Evolutionary conservation across 1,139 yeast genomes (phyloP).

Genomic region (Yamadazyma dendronema): DNA sequence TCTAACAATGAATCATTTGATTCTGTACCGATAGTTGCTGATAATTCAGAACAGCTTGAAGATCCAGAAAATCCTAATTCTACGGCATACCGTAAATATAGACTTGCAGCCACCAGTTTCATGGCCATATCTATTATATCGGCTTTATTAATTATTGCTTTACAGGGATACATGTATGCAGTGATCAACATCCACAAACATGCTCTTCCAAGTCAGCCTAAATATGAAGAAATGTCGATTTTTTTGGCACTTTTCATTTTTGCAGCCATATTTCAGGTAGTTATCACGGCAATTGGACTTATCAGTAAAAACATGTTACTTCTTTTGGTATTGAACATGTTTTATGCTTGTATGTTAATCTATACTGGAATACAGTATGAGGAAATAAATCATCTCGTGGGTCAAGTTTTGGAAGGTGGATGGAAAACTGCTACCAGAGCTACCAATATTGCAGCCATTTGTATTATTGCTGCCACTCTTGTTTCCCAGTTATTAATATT

Average conservation of each 20-base stretch:
- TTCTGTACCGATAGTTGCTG: constrained; percentile 5
- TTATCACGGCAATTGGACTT: constrained; percentile 43
- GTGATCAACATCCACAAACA: constrained; percentile 31
- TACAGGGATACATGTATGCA: constrained; percentile 36
- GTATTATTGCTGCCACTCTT: constrained; percentile 41
- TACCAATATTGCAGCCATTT: constrained; percentile 47
- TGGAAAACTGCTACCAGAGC: constrained; percentile 33
- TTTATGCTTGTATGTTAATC: constrained; percentile 48
- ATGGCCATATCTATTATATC: constrained; percentile 28
- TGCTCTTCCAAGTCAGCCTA: constrained; percentile 17
- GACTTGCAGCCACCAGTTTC: constrained; percentile 17
- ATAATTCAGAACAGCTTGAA: constrained; percentile 1
- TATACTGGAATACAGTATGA: constrained; percentile 52
- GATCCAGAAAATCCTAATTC: constrained; percentile 10
- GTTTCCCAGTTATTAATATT: constrained; percentile 33
- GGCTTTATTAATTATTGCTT: constrained; percentile 27
- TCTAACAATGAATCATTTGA: neutral
- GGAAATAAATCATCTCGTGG: constrained; percentile 35
- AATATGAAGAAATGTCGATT: constrained; percentile 24
- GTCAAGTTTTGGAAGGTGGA: constrained; percentile 16
- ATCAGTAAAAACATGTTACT: constrained; percentile 41
- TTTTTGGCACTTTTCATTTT: constrained; percentile 43
- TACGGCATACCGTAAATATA: constrained; percentile 8
- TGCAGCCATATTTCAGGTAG: constrained; percentile 41
- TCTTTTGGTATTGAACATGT: constrained; percentile 41